phyloP scores from a whole-genome alignment of 305 asterid genomes.

The Solanum hybrid region DNA sequence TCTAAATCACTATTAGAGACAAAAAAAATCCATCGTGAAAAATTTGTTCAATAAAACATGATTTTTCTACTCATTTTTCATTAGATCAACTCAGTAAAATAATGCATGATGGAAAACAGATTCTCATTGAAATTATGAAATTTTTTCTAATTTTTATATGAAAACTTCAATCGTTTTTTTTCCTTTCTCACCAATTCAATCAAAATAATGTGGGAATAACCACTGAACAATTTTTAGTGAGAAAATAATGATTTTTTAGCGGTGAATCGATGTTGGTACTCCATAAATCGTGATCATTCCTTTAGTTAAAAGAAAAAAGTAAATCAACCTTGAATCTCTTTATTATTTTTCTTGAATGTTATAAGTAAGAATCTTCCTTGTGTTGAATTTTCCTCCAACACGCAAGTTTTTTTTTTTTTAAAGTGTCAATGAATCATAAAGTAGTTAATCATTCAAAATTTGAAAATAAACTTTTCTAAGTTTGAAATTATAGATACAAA shows the following conservation, averaged over 20 bases:
- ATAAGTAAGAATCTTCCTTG: not conserved
- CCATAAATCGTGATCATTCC: not conserved
- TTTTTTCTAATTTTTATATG: not conserved
- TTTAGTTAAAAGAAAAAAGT: not conserved
- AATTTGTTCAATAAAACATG: fast-evolving
- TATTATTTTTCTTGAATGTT: not conserved
- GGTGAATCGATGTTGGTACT: not conserved
- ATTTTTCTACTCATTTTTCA: no score
- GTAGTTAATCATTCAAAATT: not conserved
- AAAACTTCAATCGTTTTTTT: not conserved
- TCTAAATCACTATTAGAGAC: no score
- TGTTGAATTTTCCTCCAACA: not conserved
- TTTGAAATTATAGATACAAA: not conserved
- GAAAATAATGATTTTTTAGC: not conserved
- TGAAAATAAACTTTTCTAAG: not conserved
- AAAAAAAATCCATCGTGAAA: not conserved
- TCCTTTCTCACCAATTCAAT: not conserved
- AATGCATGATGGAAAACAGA: not conserved
- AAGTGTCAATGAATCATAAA: not conserved
- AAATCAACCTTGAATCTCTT: not conserved
- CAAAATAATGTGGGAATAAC: not conserved
- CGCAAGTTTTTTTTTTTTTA: not conserved
- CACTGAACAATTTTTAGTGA: not conserved
- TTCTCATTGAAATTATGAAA: not conserved
- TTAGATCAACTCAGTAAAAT: no score